Evolutionary conservation across 2,329 filamentous ascomycete genomes (phyloP).

Genomic region (Penicillium concentricum): DNA sequence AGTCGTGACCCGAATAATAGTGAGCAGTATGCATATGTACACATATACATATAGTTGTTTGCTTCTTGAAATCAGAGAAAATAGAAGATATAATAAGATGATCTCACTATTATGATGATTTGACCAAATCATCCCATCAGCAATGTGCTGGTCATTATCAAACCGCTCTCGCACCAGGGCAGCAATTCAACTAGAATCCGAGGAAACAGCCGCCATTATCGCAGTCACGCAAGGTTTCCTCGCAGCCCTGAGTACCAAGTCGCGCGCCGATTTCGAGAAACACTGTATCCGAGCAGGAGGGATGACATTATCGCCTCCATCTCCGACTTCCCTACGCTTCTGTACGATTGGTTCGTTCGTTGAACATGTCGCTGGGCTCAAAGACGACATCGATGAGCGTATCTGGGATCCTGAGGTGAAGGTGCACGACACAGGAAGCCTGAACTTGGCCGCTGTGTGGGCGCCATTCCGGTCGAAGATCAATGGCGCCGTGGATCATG

Average conservation of each 20-base stretch:
- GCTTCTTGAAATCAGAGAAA: not conserved
- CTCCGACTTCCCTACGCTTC: conserved; percentile 31
- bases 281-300: conserved; percentile 35
- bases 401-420: conserved; percentile 38
- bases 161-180: not conserved
- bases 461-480: conserved; percentile 37
- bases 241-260: conserved; percentile 31
- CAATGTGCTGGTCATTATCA: conserved; percentile 20
- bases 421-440: conserved; percentile 24
- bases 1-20: not conserved
- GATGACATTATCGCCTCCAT: conserved; percentile 36
- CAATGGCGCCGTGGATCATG: conserved; percentile 37
- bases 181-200: conserved; percentile 1
- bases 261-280: conserved; percentile 33
- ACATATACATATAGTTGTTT: not conserved
- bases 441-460: conserved; percentile 35
- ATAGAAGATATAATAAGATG: not conserved
- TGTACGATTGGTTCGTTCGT: conserved; percentile 38
- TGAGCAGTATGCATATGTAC: not conserved
- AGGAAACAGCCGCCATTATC: conserved; percentile 28
- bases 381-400: conserved; percentile 35
- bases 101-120: not conserved
- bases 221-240: conserved; percentile 31
- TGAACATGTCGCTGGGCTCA: conserved; percentile 30
- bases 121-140: not conserved